Conservation (phyloP, 2,329 filamentous ascomycete genomes). For the Aspergillus ochraceus region DNA sequence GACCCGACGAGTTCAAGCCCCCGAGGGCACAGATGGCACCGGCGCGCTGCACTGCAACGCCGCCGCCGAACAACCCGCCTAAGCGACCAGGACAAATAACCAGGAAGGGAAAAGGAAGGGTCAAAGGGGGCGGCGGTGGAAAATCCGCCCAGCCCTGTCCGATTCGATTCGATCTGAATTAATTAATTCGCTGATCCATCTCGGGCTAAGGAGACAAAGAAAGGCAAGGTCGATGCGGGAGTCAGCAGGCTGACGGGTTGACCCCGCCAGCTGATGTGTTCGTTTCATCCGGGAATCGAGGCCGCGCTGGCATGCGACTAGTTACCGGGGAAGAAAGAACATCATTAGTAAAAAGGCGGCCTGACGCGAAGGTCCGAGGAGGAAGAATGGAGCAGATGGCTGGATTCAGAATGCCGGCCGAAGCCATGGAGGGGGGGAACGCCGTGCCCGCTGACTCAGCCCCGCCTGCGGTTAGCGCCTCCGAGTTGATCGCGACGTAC, state of each 20-base stretch:
- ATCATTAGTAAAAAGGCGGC: not conserved
- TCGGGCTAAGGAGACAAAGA: not conserved
- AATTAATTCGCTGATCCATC: not conserved
- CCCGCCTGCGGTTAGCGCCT: not conserved
- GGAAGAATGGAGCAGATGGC: not conserved
- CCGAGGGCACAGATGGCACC: not conserved
- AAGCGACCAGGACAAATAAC: not conserved
- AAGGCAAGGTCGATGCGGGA: not conserved
- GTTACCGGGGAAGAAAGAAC: not conserved
- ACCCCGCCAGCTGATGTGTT: not conserved
- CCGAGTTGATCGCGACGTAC: not conserved
- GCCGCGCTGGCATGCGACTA: not conserved
- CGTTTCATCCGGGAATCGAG: not conserved
- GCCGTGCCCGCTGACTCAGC: not conserved
- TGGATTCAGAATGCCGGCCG: not conserved
- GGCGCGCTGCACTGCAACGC: not conserved
- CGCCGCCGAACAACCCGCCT: not conserved
- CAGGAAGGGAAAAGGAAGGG: not conserved
- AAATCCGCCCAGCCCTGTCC: not conserved
- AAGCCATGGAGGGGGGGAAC: not conserved
- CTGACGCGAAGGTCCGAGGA: not conserved
- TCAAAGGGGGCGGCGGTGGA: not conserved
- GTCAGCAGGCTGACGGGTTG: not conserved
- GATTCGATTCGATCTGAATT: not conserved
- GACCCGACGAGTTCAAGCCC: not conserved